phyloP scores from a whole-genome alignment of 345 rosid species.

The Rubroshorea leprosula region DNA sequence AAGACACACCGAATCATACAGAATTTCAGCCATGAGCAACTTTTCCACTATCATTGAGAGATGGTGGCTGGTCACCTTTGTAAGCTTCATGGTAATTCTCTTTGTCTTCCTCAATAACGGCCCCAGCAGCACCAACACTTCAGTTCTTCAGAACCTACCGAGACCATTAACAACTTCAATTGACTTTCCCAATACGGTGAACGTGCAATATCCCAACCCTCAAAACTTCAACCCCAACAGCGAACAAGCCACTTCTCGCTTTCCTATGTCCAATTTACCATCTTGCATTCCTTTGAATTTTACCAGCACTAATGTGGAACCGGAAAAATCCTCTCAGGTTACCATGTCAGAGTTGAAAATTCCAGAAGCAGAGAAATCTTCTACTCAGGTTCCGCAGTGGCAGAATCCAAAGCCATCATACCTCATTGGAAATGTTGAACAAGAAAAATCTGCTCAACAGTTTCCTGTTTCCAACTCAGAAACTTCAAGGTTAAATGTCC shows the following conservation, averaged over 20 bases:
- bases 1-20: too few relatives aligned
- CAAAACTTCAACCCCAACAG: too few relatives aligned
- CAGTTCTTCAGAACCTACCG: slow-evolving; percentile 3
- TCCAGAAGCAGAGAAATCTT: too few relatives aligned
- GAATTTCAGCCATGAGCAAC: too few relatives aligned
- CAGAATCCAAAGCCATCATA: background rate
- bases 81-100: slow-evolving; percentile 27
- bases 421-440: background rate
- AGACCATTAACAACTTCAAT: background rate
- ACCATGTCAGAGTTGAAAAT: background rate
- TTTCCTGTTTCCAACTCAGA: background rate
- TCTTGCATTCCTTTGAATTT: slow-evolving; percentile 4
- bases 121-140: slow-evolving; percentile 3
- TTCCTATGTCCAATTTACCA: background rate
- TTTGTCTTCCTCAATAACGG: slow-evolving; percentile 7
- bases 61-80: slow-evolving; percentile 34
- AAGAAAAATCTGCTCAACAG: background rate
- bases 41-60: too few relatives aligned
- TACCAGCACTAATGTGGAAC: too few relatives aligned
- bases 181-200: too few relatives aligned
- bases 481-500: too few relatives aligned
- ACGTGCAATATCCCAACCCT: too few relatives aligned
- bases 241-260: background rate
- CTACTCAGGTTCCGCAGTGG: background rate
- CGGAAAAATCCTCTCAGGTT: background rate